Evolutionary conservation across 2,329 filamentous ascomycete species (phyloP).

Genomic region (Ophiosphaerella herpotricha): DNA sequence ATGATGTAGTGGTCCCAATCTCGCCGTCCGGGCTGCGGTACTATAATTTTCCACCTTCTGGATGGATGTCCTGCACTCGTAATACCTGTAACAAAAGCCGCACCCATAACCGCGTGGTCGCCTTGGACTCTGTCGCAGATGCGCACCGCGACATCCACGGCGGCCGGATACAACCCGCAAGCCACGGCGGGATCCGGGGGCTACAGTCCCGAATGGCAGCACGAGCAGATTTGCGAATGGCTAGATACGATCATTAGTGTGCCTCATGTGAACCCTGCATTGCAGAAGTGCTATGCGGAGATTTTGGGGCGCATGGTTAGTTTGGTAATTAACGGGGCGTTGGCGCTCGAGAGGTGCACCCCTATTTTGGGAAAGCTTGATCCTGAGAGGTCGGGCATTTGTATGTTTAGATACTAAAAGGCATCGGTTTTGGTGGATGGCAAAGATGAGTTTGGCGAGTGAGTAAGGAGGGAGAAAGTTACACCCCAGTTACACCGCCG

Average conservation of each 20-base stretch:
- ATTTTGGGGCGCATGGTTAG: slow-evolving; percentile 40
- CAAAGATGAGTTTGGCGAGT: too few relatives aligned
- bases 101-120: slow-evolving; percentile 40
- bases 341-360: slow-evolving; percentile 34
- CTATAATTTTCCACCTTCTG: slow-evolving; percentile 44
- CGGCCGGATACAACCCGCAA: slow-evolving; percentile 5
- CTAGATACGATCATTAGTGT: slow-evolving; percentile 36
- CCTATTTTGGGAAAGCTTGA: slow-evolving; percentile 40
- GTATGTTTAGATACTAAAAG: slow-evolving; percentile 44
- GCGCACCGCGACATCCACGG: slow-evolving; percentile 13
- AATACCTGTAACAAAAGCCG: slow-evolving; percentile 34
- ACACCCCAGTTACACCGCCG: too few relatives aligned
- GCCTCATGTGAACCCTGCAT: slow-evolving; percentile 24
- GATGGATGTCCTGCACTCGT: slow-evolving; percentile 45
- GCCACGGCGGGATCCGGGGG: slow-evolving; percentile 8
- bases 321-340: slow-evolving; percentile 46
- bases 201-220: slow-evolving; percentile 34
- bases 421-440: background rate
- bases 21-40: slow-evolving; percentile 44
- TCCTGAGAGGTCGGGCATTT: slow-evolving; percentile 43
- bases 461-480: too few relatives aligned
- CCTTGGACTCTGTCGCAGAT: slow-evolving; percentile 44
- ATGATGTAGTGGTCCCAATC: slow-evolving; percentile 38
- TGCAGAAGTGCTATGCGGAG: slow-evolving; percentile 37
- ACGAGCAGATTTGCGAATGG: slow-evolving; percentile 44